Conservation (phyloP, 225 moss, liverwort and hornwort genomes). For the Ulota crispa region DNA sequence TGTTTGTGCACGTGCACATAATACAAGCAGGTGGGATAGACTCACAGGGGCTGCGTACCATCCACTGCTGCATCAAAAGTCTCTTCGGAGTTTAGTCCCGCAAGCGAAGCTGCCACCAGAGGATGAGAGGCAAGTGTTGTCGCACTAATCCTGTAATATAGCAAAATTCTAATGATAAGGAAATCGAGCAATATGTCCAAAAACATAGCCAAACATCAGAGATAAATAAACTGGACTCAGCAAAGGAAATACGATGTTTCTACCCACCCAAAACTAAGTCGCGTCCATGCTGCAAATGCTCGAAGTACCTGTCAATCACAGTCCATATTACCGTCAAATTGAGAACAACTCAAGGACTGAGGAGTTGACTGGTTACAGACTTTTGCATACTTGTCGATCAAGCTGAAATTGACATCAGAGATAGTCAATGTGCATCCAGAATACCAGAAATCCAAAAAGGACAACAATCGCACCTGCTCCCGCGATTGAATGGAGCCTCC, state of each 20-base stretch:
- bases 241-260: constrained; percentile 17
- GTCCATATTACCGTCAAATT: constrained; percentile 17
- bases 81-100: constrained; percentile 79
- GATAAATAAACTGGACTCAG: constrained; percentile 6
- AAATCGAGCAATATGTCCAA: constrained; percentile 12
- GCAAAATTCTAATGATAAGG: constrained; percentile 1
- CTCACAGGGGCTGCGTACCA: constrained; percentile 99
- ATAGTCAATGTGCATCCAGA: not conserved
- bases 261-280: constrained; percentile 86
- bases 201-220: constrained; percentile 10
- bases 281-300: constrained; percentile 97
- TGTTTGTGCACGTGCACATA: constrained; percentile 21
- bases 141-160: constrained; percentile 58
- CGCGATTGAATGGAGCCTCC: constrained; percentile 63
- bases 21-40: constrained; percentile 77
- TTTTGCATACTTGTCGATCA: constrained; percentile 12
- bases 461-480: constrained; percentile 70
- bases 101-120: constrained; percentile 79
- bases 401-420: constrained; percentile 4
- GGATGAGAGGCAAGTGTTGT: constrained; percentile 87
- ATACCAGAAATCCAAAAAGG: constrained; percentile 1
- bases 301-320: constrained; percentile 62
- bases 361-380: not conserved
- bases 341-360: constrained; percentile 16
- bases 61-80: constrained; percentile 99